Conservation (phyloP, 768 basidiomycete genomes). For the Boletus insuetus region DNA sequence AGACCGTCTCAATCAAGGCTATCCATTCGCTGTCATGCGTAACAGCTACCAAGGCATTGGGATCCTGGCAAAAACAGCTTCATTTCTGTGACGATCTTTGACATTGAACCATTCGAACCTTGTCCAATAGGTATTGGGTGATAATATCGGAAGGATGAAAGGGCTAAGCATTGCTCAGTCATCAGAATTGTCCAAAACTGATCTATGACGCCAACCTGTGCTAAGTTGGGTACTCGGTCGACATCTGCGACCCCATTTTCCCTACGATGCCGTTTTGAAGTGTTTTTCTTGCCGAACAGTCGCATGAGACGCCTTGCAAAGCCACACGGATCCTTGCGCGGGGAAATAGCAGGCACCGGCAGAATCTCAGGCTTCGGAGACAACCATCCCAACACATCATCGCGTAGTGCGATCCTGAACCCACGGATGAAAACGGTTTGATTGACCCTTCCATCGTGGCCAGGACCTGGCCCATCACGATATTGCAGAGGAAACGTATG, state of each 20-base stretch:
- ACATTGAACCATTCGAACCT: neutral
- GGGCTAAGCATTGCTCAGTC: neutral
- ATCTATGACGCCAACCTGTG: neutral
- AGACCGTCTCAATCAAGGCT: too few relatives aligned
- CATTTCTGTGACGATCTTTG: too few relatives aligned
- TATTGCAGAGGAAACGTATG: neutral
- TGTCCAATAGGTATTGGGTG: conserved; percentile 1
- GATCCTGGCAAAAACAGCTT: neutral
- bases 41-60: too few relatives aligned
- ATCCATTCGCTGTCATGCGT: too few relatives aligned
- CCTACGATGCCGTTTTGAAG: neutral
- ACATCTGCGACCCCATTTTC: neutral
- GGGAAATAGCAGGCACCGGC: neutral
- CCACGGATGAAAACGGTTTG: conserved; percentile 18
- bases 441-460: neutral
- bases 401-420: conserved; percentile 10
- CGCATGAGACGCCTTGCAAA: neutral
- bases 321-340: neutral
- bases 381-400: neutral
- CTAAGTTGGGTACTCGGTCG: neutral
- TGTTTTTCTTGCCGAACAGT: neutral
- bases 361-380: neutral
- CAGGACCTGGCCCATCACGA: neutral
- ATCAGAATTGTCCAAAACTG: neutral
- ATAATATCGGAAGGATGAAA: conserved; percentile 9